A percentile compares a stretch with the other conserved stretches of the same genome.
These are phyloP conservation scores for Microbotryum scabiosae DNA, from an alignment of 1,284 basidiomycete genomes.

Conservation along the genomic window DNA sequence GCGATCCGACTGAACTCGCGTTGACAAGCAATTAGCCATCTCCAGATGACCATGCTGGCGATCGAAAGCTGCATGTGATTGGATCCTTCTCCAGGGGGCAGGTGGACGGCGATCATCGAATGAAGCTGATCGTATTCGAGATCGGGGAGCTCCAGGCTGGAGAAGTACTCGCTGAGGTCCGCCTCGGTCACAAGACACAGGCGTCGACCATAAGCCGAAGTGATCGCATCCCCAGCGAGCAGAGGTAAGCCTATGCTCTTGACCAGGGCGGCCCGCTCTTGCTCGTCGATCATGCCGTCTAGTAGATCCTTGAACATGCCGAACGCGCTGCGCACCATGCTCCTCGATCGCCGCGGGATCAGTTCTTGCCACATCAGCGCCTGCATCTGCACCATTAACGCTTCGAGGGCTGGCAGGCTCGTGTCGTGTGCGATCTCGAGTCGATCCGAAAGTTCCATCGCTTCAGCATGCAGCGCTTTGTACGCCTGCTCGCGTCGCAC, in stretches of 20 bases:
- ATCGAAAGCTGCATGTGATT: slow-evolving; percentile 1
- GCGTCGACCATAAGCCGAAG: slow-evolving; percentile 12
- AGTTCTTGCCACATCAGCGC: slow-evolving; percentile 19
- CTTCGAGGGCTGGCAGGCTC: slow-evolving; percentile 9
- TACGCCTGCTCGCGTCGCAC: slow-evolving; percentile 14
- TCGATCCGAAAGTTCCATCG: slow-evolving; percentile 10
- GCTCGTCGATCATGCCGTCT: background rate
- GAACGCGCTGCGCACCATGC: slow-evolving; percentile 4
- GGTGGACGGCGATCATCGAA: slow-evolving; percentile 1
- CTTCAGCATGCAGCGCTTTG: slow-evolving; percentile 1
- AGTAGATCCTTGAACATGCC: slow-evolving; percentile 16
- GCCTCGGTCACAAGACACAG: slow-evolving; percentile 7
- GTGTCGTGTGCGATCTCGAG: slow-evolving; percentile 5
- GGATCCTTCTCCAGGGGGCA: background rate
- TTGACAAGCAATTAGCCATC: slow-evolving; percentile 9
- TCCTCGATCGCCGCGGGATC: slow-evolving; percentile 7
- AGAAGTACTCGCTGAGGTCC: slow-evolving; percentile 10
- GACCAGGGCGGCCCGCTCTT: background rate
- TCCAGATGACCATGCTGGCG: slow-evolving; percentile 3
- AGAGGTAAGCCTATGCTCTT: slow-evolving; percentile 8
- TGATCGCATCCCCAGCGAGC: slow-evolving; percentile 2
- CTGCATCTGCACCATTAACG: slow-evolving; percentile 12
- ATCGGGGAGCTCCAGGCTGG: background rate
- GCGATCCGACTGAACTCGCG: slow-evolving; percentile 3
- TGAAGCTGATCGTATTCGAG: slow-evolving; percentile 1